phyloP scores from a whole-genome alignment of 140 eudicot genomes.

The Cichorium intybus region DNA sequence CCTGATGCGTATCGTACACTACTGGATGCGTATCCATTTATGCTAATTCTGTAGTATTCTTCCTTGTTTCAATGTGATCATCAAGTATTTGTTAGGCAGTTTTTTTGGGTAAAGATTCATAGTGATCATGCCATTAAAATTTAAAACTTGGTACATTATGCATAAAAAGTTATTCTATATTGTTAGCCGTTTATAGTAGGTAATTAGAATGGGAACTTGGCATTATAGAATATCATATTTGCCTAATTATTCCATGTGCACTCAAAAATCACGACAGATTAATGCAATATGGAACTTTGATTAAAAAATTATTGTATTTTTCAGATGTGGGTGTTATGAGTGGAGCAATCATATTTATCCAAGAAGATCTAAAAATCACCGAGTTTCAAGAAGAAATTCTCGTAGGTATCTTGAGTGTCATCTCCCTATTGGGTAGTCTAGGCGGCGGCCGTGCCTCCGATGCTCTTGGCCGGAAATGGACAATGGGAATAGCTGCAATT shows the following conservation, averaged over 20 bases:
- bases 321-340: constrained; percentile 98
- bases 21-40: not conserved
- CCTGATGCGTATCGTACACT: constrained; percentile 22
- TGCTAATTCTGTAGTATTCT: constrained; percentile 12
- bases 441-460: constrained; percentile 83
- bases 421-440: constrained; percentile 79
- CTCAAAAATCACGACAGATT: not conserved
- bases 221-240: not conserved
- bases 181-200: not conserved
- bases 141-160: constrained; percentile 15
- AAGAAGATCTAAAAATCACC: constrained; percentile 72
- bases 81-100: constrained; percentile 9
- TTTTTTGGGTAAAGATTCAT: too few species aligned
- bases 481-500: constrained; percentile 84
- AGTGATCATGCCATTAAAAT: not conserved
- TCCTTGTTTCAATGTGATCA: not conserved
- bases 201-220: not conserved
- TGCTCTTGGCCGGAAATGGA: constrained; percentile 93
- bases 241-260: not conserved
- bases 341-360: constrained; percentile 85
- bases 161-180: not conserved
- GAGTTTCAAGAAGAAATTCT: constrained; percentile 90
- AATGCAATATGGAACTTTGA: not conserved
- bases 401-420: constrained; percentile 72
- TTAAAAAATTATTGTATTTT: not conserved